Evolutionary conservation across 139 green algal genomes (phyloP).

Genomic region (Ettlia oleoabundans): DNA sequence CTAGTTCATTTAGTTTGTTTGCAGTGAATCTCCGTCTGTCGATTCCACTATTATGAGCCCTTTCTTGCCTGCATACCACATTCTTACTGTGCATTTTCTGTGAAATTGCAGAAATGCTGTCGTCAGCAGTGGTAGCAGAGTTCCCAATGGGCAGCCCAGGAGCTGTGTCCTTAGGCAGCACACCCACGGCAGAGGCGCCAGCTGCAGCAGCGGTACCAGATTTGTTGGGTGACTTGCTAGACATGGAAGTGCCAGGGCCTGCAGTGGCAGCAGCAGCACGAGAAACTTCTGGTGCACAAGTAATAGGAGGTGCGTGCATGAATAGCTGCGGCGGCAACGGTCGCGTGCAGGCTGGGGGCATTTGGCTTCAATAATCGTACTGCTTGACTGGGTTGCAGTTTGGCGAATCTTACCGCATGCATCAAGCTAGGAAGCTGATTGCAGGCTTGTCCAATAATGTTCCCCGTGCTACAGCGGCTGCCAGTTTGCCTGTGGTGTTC

Average conservation of each 20-base stretch:
- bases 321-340: background rate
- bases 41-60: background rate
- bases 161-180: background rate
- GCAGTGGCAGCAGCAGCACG: constrained; percentile 33
- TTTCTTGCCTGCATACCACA: no score
- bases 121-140: constrained; percentile 9
- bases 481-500: constrained; percentile 72
- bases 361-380: no score
- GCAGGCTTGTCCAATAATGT: background rate
- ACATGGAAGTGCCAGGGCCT: constrained; percentile 53
- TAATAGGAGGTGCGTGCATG: constrained; percentile 60
- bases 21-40: background rate
- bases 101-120: constrained; percentile 18
- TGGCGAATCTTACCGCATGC: no score
- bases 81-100: no score
- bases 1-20: background rate
- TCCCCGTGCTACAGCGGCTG: background rate
- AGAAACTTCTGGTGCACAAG: background rate
- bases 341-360: no score
- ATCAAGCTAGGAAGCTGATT: background rate
- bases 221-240: constrained; percentile 80
- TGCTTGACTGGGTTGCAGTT: no score
- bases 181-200: constrained; percentile 3
- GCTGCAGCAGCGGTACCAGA: constrained; percentile 34
- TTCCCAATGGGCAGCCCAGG: background rate